phyloP scores from a whole-genome alignment of 2,329 filamentous ascomycete genomes.

The Colletotrichum zoysiae region DNA sequence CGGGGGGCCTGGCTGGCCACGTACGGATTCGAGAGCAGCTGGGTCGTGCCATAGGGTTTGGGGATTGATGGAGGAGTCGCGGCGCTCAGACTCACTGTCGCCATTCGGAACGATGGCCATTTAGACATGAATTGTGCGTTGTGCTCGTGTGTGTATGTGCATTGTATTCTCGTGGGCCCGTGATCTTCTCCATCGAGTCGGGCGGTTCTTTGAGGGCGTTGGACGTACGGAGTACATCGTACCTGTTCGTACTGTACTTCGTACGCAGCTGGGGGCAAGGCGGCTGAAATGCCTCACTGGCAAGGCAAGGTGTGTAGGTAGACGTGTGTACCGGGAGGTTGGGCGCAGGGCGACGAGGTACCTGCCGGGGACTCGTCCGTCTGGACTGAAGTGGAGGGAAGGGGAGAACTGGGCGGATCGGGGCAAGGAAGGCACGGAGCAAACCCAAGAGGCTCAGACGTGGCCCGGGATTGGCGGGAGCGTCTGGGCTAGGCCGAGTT shows the following conservation, averaged over 20 bases:
- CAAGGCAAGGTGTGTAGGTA: not conserved
- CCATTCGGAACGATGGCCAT: not conserved
- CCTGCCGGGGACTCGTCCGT: slow-evolving; percentile 2
- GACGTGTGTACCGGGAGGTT: not conserved
- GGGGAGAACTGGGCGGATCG: slow-evolving; percentile 17
- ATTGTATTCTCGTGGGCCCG: not conserved
- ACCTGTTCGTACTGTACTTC: no score
- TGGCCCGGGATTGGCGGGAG: slow-evolving; percentile 41
- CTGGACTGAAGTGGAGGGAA: slow-evolving; percentile 27
- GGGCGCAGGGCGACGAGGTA: not conserved
- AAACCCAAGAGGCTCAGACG: slow-evolving; percentile 41
- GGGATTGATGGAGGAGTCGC: not conserved
- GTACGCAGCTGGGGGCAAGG: not conserved
- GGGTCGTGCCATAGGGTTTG: not conserved
- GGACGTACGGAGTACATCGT: not conserved
- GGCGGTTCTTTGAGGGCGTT: not conserved
- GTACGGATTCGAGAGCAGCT: no score
- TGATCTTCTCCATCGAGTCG: not conserved
- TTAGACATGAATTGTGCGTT: not conserved
- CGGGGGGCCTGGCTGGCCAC: not conserved
- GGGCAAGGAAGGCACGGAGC: slow-evolving; percentile 35
- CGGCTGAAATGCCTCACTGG: slow-evolving; percentile 38
- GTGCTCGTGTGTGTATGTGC: not conserved
- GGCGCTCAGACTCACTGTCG: not conserved
- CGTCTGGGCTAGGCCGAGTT: slow-evolving; percentile 22